Evolutionary conservation across 2,329 filamentous ascomycete genomes (phyloP), one percentile per base, ranked within the genome.

Genomic region (Cordyceps sp.): DNA sequence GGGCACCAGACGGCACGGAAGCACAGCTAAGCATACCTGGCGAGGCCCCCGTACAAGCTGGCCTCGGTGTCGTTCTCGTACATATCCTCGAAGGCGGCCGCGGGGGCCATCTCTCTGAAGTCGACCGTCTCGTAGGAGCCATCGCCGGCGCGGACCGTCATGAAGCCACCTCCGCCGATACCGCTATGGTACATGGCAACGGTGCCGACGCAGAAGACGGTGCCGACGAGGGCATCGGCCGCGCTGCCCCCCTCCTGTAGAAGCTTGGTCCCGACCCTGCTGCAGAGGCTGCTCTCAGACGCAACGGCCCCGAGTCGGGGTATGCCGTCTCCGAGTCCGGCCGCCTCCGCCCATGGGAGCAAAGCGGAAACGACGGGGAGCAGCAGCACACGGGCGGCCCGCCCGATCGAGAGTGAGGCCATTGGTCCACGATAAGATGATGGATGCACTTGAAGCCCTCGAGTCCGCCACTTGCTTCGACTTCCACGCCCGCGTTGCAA

Each of bases 51-150:
- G 25, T 60, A 64, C 4, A 83, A 57, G 31, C 78, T 81, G 3
- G 65, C 66, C 5, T 64, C 55, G 0, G 63, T 66, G 41, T 85
- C 70, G 37, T 78, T 70, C 33, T 69, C 70, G 54, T 76, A 93
- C 85, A 93, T 93, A 41, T 84, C 69, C 50, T 86, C 62, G 38
- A 67, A 79, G 0, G 82, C 76, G 2, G 81, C 80, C 0, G 76
- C 80, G 1, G 85, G 84, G 0, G 85, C 85, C 0, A 72, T 82
- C 52, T 93, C 85, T 13, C 85, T 66, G 50, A 90, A 93, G 49
- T 93, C 84, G 40, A 93, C 73, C 40, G 73, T 79, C 43, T 92
- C 82, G 46, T 83, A 88, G 8, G 58, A 56, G 5, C 77, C 77
- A 38, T 79, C 66, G 5, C 66, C 53, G 3, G 62, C 56, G 37